A percentile compares a stretch with the other conserved stretches of the same genome.
Conservation (phyloP, 768 basidiomycete genomes). For the Panaeolus papilionaceus region DNA sequence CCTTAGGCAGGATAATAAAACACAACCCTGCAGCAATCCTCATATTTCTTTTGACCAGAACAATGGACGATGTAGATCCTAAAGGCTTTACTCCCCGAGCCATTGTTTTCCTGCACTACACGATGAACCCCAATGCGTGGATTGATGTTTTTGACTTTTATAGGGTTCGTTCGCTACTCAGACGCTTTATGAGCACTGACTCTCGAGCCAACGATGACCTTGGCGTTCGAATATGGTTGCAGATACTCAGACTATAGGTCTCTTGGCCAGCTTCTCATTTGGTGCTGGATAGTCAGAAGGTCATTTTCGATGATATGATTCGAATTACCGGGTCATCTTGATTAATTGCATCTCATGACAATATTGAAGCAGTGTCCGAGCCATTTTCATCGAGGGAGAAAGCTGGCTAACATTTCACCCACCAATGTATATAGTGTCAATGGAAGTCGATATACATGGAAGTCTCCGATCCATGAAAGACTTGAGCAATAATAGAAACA, state of each 20-base stretch:
- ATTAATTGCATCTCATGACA: neutral
- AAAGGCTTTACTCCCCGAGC: slow-evolving; percentile 1
- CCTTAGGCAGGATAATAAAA: neutral
- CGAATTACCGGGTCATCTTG: neutral
- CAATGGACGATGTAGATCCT: neutral
- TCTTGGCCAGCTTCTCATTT: neutral
- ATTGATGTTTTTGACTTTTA: neutral
- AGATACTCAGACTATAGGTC: neutral
- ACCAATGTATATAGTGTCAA: neutral
- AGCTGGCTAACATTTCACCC: neutral
- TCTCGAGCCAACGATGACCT: neutral
- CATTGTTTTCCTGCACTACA: neutral
- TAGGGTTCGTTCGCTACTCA: neutral
- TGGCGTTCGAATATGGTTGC: neutral
- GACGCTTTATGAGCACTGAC: neutral
- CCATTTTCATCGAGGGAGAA: neutral
- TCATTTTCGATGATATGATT: neutral
- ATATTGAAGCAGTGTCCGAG: slow-evolving; percentile 6
- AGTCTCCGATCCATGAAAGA: slow-evolving; percentile 4
- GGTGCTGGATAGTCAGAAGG: neutral
- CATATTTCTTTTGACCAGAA: neutral
- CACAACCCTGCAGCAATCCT: neutral
- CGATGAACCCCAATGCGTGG: neutral
- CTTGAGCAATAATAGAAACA: neutral
- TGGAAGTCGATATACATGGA: slow-evolving; percentile 2